Base-by-base conservation (phyloP, 2,329 filamentous ascomycete genomes). In the Helotiales sp. region DNA sequence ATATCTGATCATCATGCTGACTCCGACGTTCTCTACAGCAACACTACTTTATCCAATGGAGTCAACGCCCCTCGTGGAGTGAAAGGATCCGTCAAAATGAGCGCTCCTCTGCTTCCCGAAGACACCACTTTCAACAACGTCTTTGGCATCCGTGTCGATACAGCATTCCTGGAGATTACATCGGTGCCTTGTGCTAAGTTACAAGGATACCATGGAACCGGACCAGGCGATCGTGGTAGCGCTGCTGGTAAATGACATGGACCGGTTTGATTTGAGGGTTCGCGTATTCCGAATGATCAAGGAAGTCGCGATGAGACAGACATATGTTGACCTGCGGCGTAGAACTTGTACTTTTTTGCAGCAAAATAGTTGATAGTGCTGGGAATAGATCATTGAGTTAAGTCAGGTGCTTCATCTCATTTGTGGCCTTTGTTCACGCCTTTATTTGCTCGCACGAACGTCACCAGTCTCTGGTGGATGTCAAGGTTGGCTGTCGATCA, bases 81-180 rank as follows among this genome's bases (percentile, higher is more conserved):
- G 2, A 74, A 69, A 34, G 80, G 79, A 0, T 75, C 71, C 0
- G 76, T 81, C 2, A 71, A 66, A 20, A 74, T 76, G 0, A 72
- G 69, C 1, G 70, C 77, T 1, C 73, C 73, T 6, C 76, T 77
- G 0, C 77, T 80, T n/a, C 61, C 69, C 0, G 69, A 66, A 6
- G 52, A 52, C 22, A 57, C 55, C 7, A 50, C n/a, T n/a, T 61
- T 64, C 24, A 30, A 40, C 10, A 69, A 72, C 26, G 76, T 78
- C 0, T 74, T 76, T 63, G 79, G 80, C 0, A 69, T 80, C 15
- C 71, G 78, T 24, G 65, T 81, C 30, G 78, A 78, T 28, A 76
- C 77, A 20, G 77, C 79, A 0, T 82, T 81, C 54, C 73, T 81
- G 6, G 80, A 82, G 71, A 79, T 79, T 34, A 79, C 80, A 43